A percentile compares a stretch with the other conserved stretches of the same genome.
Evolutionary conservation across 495 filamentous ascomycete species (phyloP).

Genomic region (Halenospora varia): DNA sequence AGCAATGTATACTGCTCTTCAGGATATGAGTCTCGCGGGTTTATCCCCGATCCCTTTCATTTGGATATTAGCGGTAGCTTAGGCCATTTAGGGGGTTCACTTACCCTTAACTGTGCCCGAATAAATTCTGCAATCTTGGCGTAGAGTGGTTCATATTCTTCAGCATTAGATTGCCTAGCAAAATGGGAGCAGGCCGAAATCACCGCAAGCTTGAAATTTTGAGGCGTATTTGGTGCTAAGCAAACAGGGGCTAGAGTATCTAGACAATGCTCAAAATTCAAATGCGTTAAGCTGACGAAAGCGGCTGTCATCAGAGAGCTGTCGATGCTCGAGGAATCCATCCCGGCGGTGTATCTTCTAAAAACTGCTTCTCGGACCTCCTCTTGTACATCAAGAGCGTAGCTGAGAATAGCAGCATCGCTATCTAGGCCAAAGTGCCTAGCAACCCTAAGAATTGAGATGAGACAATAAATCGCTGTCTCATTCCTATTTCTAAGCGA

Average conservation of each 20-base stretch:
- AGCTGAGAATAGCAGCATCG: conserved; percentile 57
- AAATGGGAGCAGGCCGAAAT: conserved; percentile 55
- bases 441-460: conserved; percentile 53
- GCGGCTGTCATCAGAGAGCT: conserved; percentile 60
- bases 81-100: conserved; percentile 1
- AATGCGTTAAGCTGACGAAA: conserved; percentile 55
- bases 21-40: conserved; percentile 15
- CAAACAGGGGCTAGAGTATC: conserved; percentile 49
- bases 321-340: conserved; percentile 44
- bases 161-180: conserved; percentile 43
- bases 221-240: conserved; percentile 48
- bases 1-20: conserved; percentile 17
- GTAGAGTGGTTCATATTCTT: conserved; percentile 49
- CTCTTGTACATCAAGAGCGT: conserved; percentile 62
- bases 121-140: conserved; percentile 50
- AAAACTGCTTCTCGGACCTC: conserved; percentile 62
- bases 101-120: conserved; percentile 48
- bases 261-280: conserved; percentile 52
- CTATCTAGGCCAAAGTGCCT: conserved; percentile 55
- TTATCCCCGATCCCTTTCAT: conserved; percentile 4
- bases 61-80: conserved; percentile 5
- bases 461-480: conserved; percentile 57
- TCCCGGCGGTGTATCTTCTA: conserved; percentile 40
- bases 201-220: conserved; percentile 54
- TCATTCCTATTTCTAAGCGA: conserved; percentile 49